Percentiles rank a stretch among this genome's conserved stretches.
Conservation (phyloP, 805 yeast species). For the Candida nonsorbophila region DNA sequence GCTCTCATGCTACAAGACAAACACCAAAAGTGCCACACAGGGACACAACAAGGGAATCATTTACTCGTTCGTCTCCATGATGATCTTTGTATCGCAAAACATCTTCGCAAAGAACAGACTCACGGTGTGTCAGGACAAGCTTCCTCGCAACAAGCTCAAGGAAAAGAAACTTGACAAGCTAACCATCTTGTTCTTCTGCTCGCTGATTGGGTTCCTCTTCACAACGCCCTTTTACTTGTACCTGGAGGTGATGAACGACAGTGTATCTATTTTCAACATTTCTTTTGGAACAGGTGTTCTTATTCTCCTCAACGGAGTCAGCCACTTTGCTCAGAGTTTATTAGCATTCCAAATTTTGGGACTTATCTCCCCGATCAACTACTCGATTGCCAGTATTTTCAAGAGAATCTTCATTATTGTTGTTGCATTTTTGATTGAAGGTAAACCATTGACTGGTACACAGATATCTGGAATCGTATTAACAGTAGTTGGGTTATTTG, state of each 20-base stretch:
- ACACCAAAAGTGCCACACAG: conserved; percentile 18
- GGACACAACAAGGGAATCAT: conserved; percentile 35
- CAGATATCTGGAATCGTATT: conserved; percentile 31
- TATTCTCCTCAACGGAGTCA: conserved; percentile 55
- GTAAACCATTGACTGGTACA: conserved; percentile 21
- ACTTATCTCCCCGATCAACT: conserved; percentile 65
- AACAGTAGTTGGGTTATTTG: conserved; percentile 36
- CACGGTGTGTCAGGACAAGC: conserved; percentile 35
- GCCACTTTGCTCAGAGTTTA: conserved; percentile 70
- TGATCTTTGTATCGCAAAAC: conserved; percentile 72
- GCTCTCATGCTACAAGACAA: conserved; percentile 58
- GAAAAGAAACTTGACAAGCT: conserved; percentile 57
- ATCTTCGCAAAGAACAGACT: conserved; percentile 73
- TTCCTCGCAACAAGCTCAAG: conserved; percentile 15
- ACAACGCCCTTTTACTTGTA: conserved; percentile 65
- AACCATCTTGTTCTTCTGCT: conserved; percentile 67
- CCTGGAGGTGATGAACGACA: conserved; percentile 38
- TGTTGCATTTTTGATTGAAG: conserved; percentile 63
- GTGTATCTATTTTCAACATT: conserved; percentile 26
- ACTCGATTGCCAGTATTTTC: conserved; percentile 72
- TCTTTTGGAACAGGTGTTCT: conserved; percentile 25
- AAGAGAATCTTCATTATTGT: conserved; percentile 68
- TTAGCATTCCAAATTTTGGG: conserved; percentile 76
- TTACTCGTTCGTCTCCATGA: conserved; percentile 52
- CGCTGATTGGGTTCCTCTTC: conserved; percentile 59